Evolutionary conservation across 495 filamentous ascomycete genomes (phyloP).

Genomic region (Podospora didyma): DNA sequence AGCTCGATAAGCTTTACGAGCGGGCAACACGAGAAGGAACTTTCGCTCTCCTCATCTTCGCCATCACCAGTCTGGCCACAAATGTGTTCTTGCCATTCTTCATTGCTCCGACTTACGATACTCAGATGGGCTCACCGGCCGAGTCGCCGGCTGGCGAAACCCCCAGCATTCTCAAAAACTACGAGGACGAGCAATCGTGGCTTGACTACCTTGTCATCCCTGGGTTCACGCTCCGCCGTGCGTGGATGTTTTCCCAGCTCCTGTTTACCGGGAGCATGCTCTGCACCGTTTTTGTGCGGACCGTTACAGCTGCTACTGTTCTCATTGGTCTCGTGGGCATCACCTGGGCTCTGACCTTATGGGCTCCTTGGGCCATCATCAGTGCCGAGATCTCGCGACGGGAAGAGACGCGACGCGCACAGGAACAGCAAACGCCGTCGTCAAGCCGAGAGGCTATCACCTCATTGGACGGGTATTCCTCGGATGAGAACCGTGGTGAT

Average conservation of each 20-base stretch:
- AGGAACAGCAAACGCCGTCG: conserved; percentile 15
- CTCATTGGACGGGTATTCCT: conserved; percentile 27
- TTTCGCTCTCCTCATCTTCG: conserved; percentile 81
- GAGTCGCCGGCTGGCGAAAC: conserved; percentile 16
- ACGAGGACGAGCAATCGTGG: conserved; percentile 31
- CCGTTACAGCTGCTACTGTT: conserved; percentile 60
- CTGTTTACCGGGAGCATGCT: conserved; percentile 77
- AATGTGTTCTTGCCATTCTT: conserved; percentile 81
- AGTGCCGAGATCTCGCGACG: conserved; percentile 78
- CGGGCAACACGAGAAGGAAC: conserved; percentile 76
- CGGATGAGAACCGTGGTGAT: conserved; percentile 22
- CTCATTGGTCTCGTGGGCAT: conserved; percentile 78
- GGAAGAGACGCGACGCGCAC: conserved; percentile 62
- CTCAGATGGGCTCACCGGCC: conserved; percentile 22
- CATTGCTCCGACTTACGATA: conserved; percentile 68
- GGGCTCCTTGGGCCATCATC: conserved; percentile 92
- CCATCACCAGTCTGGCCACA: conserved; percentile 71
- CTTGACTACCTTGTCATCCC: conserved; percentile 64
- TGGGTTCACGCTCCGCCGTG: conserved; percentile 76
- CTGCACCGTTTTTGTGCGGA: conserved; percentile 71
- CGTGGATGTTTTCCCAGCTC: conserved; percentile 78
- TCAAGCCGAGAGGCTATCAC: conserved; percentile 19
- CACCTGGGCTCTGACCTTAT: conserved; percentile 83
- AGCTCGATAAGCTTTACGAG: conserved; percentile 77
- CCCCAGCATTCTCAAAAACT: conserved; percentile 21